These are phyloP conservation scores for Xylaria sp. DNA, from an alignment of 2,329 filamentous ascomycete species.

Conservation along the genomic window DNA sequence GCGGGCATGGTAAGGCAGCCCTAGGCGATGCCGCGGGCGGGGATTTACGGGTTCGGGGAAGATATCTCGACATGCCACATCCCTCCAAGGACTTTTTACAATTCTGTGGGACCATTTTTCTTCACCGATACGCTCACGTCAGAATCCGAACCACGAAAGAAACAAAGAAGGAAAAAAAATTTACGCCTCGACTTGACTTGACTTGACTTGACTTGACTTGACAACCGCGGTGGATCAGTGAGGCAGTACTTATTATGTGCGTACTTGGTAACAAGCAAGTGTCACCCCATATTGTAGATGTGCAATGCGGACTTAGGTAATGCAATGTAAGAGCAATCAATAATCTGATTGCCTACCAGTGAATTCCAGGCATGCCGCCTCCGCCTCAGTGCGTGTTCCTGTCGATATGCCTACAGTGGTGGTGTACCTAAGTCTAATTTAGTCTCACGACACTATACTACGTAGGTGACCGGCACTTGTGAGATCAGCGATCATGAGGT, in stretches of 20 bases:
- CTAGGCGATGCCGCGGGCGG: slow-evolving; percentile 18
- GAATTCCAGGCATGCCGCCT: slow-evolving; percentile 11
- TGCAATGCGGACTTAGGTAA: slow-evolving; percentile 6
- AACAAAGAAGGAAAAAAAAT: not conserved
- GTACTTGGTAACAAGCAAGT: not conserved
- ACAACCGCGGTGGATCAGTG: slow-evolving; percentile 19
- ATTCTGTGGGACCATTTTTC: slow-evolving; percentile 12
- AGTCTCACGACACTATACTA: slow-evolving; percentile 14
- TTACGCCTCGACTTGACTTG: not conserved
- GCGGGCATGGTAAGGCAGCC: not conserved
- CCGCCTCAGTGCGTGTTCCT: slow-evolving; percentile 1
- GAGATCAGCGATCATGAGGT: slow-evolving; percentile 33
- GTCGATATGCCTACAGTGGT: slow-evolving; percentile 4
- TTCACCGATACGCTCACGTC: slow-evolving; percentile 37
- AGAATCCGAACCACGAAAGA: slow-evolving; percentile 29
- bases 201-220: slow-evolving; percentile 11
- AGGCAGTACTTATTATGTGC: not conserved
- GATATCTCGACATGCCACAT: slow-evolving; percentile 24
- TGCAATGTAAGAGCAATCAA: slow-evolving; percentile 20
- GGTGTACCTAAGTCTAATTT: not conserved
- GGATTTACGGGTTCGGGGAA: slow-evolving; percentile 33
- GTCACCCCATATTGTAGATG: slow-evolving; percentile 5
- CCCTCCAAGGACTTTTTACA: slow-evolving; percentile 27
- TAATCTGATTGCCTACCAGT: slow-evolving; percentile 2
- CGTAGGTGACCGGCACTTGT: slow-evolving; percentile 24